phyloP scores from a whole-genome alignment of 2,329 filamentous ascomycete species.

The Leptographium lundbergii region DNA sequence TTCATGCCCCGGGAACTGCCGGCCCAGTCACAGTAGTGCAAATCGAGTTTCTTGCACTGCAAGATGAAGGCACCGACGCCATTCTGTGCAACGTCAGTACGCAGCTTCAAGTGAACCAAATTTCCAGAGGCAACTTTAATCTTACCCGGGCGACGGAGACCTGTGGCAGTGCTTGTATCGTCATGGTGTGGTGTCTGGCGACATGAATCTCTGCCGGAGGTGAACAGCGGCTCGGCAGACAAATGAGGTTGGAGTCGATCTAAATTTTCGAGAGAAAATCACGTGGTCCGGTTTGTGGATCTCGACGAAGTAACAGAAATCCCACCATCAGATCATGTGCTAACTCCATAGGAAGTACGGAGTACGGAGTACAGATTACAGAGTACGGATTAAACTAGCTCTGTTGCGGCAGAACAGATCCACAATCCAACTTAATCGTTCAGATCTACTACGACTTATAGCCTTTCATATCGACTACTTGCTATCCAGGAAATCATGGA shows the following conservation, averaged over 20 bases:
- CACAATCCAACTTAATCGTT: too few species aligned
- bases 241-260: not conserved
- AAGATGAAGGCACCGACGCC: conserved; percentile 94
- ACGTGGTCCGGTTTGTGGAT: not conserved
- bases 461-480: too few species aligned
- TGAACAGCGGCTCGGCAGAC: not conserved
- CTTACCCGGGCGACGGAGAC: conserved; percentile 14
- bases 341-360: too few species aligned
- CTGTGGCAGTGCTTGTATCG: conserved; percentile 12
- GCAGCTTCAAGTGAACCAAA: not conserved
- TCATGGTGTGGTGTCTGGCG: conserved; percentile 9
- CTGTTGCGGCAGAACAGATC: too few species aligned
- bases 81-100: conserved; percentile 46
- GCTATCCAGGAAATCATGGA: too few species aligned
- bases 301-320: not conserved
- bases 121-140: not conserved
- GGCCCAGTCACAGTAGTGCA: conserved; percentile 95
- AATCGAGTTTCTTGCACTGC: conserved; percentile 89
- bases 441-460: too few species aligned
- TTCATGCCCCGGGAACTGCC: conserved; percentile 94
- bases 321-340: too few species aligned
- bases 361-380: too few species aligned
- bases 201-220: not conserved
- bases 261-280: not conserved
- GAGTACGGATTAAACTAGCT: too few species aligned